Base-by-base conservation (phyloP, 768 basidiomycete genomes). In the Naganishia onofrii region DNA sequence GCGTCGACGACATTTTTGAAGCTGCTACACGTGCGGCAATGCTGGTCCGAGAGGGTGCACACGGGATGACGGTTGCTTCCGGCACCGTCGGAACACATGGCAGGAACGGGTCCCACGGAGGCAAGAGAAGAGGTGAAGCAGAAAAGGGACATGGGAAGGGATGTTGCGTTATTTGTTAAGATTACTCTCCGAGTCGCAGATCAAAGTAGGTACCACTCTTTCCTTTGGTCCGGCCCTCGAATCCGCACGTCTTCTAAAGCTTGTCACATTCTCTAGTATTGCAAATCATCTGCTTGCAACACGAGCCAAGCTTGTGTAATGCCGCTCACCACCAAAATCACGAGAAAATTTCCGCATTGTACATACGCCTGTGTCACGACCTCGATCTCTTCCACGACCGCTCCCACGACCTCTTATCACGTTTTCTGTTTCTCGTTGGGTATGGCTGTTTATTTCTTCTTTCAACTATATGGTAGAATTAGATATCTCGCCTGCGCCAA, bases 11-110 rank as follows among this genome's bases (percentile, higher is more conserved):
- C 75, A 92, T 97, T 54, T 99, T 98, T 75, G 96, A 99, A 83
- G 90, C 91, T 0, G 96, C 96, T 36, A 98, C 96, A 13, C 85
- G 96, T 53, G 93, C 92, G 54, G 93, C 92, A 78, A 96, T 98
- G 91, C 82, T 98, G 69, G 93, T 95, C 86, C 85, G 93, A 26
- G 93, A 94, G 56, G 72, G 72, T 44, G 80, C 78, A 1, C 77
- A 79, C 63, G 80, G 80, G 23, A 44, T 63, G 60, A 36, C 60
- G n/a, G 21, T 44, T n/a, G 32, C 57, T 34, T 34, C 57, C 23
- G 60, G 36, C 12, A 7, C 34, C 19, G n/a, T 55, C 21, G 54
- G 29, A 32, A 44, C 51, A 34, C 58, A 70, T 55, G 48, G 57
- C 10, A 67, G 67, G 38, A 67, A 60, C 34, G 66, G 67, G 21